Percentiles rank a stretch among this genome's conserved stretches.
Conservation (phyloP, 108 stramenopile genomes). For the Fistulifera solaris region DNA sequence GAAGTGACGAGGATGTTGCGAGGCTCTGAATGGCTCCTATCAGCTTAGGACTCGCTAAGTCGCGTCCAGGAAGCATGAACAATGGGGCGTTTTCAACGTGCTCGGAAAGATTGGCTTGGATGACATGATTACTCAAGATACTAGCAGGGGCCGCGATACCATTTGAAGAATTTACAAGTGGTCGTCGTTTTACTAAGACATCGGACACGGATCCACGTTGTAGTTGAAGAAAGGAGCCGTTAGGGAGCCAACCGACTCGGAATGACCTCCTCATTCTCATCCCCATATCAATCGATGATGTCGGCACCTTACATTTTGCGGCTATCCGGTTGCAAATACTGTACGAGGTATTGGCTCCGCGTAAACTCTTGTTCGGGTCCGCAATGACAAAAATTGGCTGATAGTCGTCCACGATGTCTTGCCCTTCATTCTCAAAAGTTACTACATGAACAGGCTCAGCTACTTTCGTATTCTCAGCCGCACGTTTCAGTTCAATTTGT, state of each 20-base stretch:
- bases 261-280: slow-evolving; percentile 71
- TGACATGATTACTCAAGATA: slow-evolving; percentile 40
- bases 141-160: slow-evolving; percentile 10
- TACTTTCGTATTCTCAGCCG: no score
- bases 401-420: background rate
- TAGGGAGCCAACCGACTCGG: slow-evolving; percentile 70
- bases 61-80: slow-evolving; percentile 17
- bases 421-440: background rate
- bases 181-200: slow-evolving; percentile 5
- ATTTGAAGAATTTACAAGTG: slow-evolving; percentile 7
- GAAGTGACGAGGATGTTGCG: background rate
- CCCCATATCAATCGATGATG: slow-evolving; percentile 57
- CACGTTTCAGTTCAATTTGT: no score
- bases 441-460: background rate
- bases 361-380: slow-evolving; percentile 3
- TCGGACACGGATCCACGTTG: background rate
- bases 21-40: slow-evolving; percentile 6
- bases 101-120: slow-evolving; percentile 13
- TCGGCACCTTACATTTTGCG: slow-evolving; percentile 12
- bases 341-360: background rate
- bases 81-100: slow-evolving; percentile 24
- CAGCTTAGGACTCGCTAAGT: background rate
- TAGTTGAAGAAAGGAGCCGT: slow-evolving; percentile 57
- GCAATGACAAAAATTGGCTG: slow-evolving; percentile 6
- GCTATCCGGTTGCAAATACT: slow-evolving; percentile 21